A percentile compares a stretch with the other conserved stretches of the same genome.
These are phyloP conservation scores for Penicillium verhagenii DNA, from an alignment of 495 filamentous ascomycete species.

Conservation along the genomic window DNA sequence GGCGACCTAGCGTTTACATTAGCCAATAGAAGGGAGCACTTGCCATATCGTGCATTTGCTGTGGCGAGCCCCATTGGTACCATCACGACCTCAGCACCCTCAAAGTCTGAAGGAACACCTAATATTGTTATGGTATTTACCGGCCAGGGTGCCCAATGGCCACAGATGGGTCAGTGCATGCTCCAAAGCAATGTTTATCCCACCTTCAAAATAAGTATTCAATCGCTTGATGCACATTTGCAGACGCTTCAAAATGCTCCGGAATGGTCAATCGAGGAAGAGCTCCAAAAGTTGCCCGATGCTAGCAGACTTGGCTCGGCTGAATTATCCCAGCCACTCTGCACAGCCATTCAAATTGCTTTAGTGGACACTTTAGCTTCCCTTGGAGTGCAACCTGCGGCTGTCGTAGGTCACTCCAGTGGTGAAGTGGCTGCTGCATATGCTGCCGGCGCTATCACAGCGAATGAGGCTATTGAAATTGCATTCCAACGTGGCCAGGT, in stretches of 20 bases:
- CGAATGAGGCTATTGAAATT: constrained; percentile 32
- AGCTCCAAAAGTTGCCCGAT: background rate
- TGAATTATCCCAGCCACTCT: constrained; percentile 38
- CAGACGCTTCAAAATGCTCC: constrained; percentile 12
- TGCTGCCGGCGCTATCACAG: constrained; percentile 48
- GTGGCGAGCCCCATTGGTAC: constrained; percentile 3
- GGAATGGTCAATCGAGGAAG: background rate
- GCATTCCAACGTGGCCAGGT: constrained; percentile 37
- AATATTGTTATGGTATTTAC: constrained; percentile 30
- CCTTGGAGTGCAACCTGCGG: constrained; percentile 40
- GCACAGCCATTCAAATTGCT: constrained; percentile 52
- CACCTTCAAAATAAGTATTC: constrained; percentile 21
- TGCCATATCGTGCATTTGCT: constrained; percentile 12
- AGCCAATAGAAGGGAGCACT: background rate
- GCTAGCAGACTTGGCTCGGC: constrained; percentile 14
- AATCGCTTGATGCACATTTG: constrained; percentile 15
- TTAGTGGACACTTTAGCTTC: constrained; percentile 42
- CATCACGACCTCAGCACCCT: background rate
- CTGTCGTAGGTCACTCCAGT: constrained; percentile 59
- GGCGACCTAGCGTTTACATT: constrained; percentile 9
- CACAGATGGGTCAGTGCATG: constrained; percentile 35
- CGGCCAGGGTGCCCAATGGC: constrained; percentile 41
- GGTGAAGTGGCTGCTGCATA: constrained; percentile 66
- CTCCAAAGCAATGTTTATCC: constrained; percentile 19
- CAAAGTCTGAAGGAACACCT: constrained; percentile 1